Percentiles rank a stretch among this genome's conserved stretches.
Evolutionary conservation across 306 rosid species (phyloP).

Genomic region (Heteromeles arbutifolia): DNA sequence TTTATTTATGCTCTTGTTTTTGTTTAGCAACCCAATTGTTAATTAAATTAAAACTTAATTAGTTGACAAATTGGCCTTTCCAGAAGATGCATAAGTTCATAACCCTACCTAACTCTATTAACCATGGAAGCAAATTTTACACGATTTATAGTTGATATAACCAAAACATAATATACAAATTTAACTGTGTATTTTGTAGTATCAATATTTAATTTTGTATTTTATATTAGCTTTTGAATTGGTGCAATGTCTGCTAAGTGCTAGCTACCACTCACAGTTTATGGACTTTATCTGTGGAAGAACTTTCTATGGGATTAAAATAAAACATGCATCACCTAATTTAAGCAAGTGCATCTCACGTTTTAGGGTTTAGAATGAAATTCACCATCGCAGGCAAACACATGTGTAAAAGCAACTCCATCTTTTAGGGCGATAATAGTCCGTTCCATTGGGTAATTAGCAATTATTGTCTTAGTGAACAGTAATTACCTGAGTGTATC

Average conservation of each 20-base stretch:
- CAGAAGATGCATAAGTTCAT: not conserved
- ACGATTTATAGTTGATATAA: no score
- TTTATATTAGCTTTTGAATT: no score
- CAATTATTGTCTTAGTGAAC: no score
- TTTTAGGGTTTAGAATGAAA: no score
- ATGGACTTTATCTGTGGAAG: not conserved
- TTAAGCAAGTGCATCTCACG: not conserved
- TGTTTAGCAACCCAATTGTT: not conserved
- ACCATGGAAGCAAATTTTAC: not conserved
- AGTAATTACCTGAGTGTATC: no score
- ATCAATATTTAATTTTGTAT: not conserved
- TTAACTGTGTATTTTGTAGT: not conserved
- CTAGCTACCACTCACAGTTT: not conserved
- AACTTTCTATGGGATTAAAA: not conserved
- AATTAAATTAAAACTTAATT: constrained; percentile 10
- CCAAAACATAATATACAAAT: not conserved
- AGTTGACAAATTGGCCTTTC: constrained; percentile 7
- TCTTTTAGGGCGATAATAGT: no score
- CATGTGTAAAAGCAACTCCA: no score
- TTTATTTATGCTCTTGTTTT: not conserved
- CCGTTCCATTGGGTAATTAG: no score
- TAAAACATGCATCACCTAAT: not conserved
- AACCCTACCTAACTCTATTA: not conserved
- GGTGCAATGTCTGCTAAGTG: not conserved
- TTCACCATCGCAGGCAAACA: no score